phyloP scores from a whole-genome alignment of 2,329 filamentous ascomycete species.

The Trichophyton verrucosum region DNA sequence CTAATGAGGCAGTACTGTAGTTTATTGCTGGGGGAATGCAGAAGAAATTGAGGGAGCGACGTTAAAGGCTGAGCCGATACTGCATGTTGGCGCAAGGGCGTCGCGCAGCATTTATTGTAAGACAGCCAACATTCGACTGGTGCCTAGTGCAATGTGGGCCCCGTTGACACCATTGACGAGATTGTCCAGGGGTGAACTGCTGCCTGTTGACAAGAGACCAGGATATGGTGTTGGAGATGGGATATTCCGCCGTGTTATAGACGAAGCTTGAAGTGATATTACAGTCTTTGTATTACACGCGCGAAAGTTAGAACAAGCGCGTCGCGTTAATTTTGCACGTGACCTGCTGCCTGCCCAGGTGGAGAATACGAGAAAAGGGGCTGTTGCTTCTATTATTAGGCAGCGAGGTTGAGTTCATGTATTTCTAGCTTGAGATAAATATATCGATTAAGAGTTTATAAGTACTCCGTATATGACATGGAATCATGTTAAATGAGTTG shows the following conservation, averaged over 20 bases:
- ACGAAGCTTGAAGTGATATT: neutral
- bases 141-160: neutral
- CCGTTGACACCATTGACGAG: neutral
- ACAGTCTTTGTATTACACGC: neutral
- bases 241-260: neutral
- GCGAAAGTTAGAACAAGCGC: neutral
- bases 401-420: neutral
- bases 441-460: neutral
- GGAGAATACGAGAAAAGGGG: neutral
- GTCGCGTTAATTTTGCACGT: neutral
- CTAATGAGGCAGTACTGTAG: neutral
- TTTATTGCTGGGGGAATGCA: neutral
- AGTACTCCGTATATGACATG: neutral
- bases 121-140: neutral
- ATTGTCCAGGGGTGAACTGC: neutral
- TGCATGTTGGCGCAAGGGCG: neutral
- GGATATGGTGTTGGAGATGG: neutral
- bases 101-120: neutral
- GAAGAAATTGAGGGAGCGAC: neutral
- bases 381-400: neutral
- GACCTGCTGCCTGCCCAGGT: neutral
- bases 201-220: neutral
- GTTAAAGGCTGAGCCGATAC: neutral
- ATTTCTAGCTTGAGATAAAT: neutral
- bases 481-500: slow-evolving; percentile 1